Base-by-base conservation (phyloP, 2,329 filamentous ascomycete species). In the Endocalyx cinctus region DNA sequence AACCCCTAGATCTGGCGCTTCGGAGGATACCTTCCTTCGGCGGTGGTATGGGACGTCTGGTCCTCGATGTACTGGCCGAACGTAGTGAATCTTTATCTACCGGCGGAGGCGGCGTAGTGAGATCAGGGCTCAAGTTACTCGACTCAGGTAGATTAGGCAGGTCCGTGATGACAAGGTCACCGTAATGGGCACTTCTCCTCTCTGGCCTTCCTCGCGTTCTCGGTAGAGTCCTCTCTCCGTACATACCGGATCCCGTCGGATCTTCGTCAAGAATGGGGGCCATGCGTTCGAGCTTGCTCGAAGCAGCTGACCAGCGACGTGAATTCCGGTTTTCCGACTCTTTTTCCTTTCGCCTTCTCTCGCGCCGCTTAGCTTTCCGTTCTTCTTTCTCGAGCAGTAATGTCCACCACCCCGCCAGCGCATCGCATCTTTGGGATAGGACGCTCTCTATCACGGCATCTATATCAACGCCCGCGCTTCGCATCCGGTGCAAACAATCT, bases 391-490 rank as follows among this genome's bases (percentile, higher is more conserved):
- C 92, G 8, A 97, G 79, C 25, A 98, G 65, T 17, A 98, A 63
- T 4, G 87, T 85, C 92, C 92, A 98, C 92, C 92, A 98, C 5
- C 92, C 92, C 31, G 88, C 87, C 30, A 98, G 66, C 5, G 83
- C 76, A 60, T 98, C 90, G 54, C 92, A 97, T 45, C 87, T 77
- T 57, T 95, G 87, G 4, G 88, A 79, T 22, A 95, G 62, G 4
- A 98, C 92, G 50, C 92, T 94, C 56, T 97, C 90, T 43, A 97
- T 90, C 6, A 98, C 87, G 40, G 84, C 76, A 55, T 98, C 92
- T 38, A 94, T 92, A 52, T 97, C 86, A 16, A 97, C 88, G 0
- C 92, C 92, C 5, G 92, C 88, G 45, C 84, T 86, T 38, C 86
- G 83, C 89, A 98, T 96, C 16, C 92, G 78, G 42, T 95, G 82